A percentile compares a stretch with the other conserved stretches of the same genome.
These are phyloP conservation scores for Pyrenochaeta sp. DNA, from an alignment of 2,329 filamentous ascomycete genomes.

Conservation along the genomic window DNA sequence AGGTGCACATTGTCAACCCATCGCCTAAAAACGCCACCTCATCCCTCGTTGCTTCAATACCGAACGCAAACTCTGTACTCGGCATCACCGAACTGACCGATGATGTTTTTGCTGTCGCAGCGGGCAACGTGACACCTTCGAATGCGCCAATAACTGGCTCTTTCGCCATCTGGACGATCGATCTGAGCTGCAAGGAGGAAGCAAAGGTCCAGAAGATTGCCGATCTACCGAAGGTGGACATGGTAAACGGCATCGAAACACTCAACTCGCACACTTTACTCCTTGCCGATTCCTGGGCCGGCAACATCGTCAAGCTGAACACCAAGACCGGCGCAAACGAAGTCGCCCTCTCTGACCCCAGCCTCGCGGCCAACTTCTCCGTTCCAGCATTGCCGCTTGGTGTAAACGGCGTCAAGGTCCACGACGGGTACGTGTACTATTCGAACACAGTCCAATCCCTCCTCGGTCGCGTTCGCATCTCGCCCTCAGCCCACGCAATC, in stretches of 20 bases:
- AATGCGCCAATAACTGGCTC: conserved; percentile 12
- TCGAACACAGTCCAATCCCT: conserved; percentile 21
- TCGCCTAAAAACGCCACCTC: conserved; percentile 19
- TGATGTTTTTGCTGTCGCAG: conserved; percentile 47
- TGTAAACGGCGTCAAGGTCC: conserved; percentile 34
- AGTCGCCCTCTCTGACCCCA: conserved; percentile 20
- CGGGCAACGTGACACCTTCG: conserved; percentile 19
- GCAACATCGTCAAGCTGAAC: conserved; percentile 25
- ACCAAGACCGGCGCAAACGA: conserved; percentile 10
- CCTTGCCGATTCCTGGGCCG: conserved; percentile 32
- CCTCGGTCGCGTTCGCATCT: conserved; percentile 25
- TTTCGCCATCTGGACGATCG: conserved; percentile 28
- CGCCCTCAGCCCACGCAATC: conserved; percentile 7
- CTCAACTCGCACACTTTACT: conserved; percentile 27
- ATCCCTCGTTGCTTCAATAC: conserved; percentile 39
- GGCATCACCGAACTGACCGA: conserved; percentile 49
- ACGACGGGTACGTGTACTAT: conserved; percentile 24
- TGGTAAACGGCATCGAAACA: conserved; percentile 35
- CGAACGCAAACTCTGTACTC: conserved; percentile 31
- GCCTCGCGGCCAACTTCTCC: conserved; percentile 18
- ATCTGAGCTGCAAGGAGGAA: conserved; percentile 7
- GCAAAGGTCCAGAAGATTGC: conserved; percentile 20
- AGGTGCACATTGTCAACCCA: conserved; percentile 48
- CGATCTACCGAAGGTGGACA: conserved; percentile 14
- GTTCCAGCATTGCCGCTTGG: conserved; percentile 17